Evolutionary conservation across 139 green algal species (phyloP).

Genomic region (Picochlorum sp.): DNA sequence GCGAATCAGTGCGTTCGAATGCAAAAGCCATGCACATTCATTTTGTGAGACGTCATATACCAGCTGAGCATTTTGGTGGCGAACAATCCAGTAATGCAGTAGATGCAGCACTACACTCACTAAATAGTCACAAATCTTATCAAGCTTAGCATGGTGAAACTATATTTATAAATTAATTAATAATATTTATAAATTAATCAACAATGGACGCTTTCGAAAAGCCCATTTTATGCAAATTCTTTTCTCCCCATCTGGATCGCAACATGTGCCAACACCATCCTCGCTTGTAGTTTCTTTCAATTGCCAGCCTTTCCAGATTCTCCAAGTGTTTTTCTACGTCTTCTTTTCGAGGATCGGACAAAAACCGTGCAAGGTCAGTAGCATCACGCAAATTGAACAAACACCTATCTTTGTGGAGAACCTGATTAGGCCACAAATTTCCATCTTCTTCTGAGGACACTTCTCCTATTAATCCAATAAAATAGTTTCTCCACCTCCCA

Average conservation of each 20-base stretch:
- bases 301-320: constrained; percentile 29
- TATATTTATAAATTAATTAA: too few species aligned
- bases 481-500: constrained; percentile 31
- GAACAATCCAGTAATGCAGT: too few species aligned
- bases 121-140: too few species aligned
- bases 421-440: constrained; percentile 44
- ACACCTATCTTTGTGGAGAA: constrained; percentile 28
- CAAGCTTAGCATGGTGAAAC: too few species aligned
- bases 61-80: too few species aligned
- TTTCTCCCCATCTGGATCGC: constrained; percentile 23
- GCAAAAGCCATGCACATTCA: too few species aligned
- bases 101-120: too few species aligned
- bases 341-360: constrained; percentile 20
- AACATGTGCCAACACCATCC: constrained; percentile 35
- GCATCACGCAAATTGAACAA: constrained; percentile 35
- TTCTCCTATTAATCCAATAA: constrained; percentile 28
- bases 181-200: background rate
- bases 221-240: constrained; percentile 5
- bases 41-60: too few species aligned
- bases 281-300: constrained; percentile 21
- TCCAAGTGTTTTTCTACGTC: constrained; percentile 20
- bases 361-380: constrained; percentile 31
- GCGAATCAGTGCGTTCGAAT: too few species aligned
- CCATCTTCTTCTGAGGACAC: constrained; percentile 31
- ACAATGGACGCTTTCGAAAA: background rate